Percentiles rank a stretch among this genome's conserved stretches.
Evolutionary conservation across 306 rosid genomes (phyloP).

Genomic region (Arachis stenosperma): DNA sequence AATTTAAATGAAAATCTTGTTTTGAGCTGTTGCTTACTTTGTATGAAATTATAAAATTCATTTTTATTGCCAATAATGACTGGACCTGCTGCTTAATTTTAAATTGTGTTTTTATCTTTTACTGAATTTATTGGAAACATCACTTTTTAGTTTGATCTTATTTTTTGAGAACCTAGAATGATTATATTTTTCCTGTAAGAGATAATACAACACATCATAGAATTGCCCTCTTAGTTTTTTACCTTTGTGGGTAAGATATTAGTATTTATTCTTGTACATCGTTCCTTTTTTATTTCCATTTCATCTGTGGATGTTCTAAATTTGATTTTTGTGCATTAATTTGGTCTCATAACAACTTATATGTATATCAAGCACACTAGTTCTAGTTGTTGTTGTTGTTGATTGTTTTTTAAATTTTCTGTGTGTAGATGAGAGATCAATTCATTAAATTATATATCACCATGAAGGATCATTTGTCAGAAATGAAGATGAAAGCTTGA

Average conservation of each 20-base stretch:
- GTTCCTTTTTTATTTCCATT: neutral
- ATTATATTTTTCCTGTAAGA: conserved; percentile 8
- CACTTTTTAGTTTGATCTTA: neutral
- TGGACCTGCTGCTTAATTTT: neutral
- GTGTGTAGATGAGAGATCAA: too few relatives aligned
- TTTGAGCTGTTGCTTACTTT: neutral
- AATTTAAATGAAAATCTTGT: conserved; percentile 19
- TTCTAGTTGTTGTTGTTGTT: too few relatives aligned
- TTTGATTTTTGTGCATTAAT: conserved; percentile 42
- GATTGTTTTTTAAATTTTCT: too few relatives aligned
- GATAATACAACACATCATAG: conserved; percentile 3
- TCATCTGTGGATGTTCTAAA: conserved; percentile 36
- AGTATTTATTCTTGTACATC: neutral
- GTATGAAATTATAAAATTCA: neutral
- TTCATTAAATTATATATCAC: too few relatives aligned
- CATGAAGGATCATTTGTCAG: too few relatives aligned
- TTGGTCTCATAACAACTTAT: neutral
- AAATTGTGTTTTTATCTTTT: neutral
- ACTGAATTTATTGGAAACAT: neutral
- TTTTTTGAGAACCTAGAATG: conserved; percentile 13
- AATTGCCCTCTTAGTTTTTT: neutral
- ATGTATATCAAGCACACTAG: too few relatives aligned
- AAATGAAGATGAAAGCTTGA: too few relatives aligned
- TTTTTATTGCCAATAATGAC: neutral
- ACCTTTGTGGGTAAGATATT: neutral